Conservation (phyloP, 1,284 basidiomycete species). For the Farysia itapuensis region DNA sequence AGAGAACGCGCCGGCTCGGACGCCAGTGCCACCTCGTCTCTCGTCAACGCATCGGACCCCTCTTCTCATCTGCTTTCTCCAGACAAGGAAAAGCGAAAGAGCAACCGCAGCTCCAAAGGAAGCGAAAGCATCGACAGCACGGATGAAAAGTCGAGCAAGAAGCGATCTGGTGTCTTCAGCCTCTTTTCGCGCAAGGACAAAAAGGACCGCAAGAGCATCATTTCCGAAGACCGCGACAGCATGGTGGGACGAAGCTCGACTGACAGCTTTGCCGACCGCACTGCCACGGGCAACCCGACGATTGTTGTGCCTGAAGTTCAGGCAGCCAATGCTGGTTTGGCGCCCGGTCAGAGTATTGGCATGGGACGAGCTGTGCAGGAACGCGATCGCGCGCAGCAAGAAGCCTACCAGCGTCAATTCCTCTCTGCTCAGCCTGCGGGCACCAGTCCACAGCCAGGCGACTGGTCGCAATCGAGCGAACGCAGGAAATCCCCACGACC, state of each 20-base stretch:
- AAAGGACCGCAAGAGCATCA: constrained; percentile 51
- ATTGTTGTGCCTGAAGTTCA: constrained; percentile 15
- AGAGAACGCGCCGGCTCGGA: constrained; percentile 44
- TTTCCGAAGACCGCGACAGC: constrained; percentile 36
- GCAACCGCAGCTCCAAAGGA: constrained; percentile 36
- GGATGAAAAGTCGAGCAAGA: constrained; percentile 51
- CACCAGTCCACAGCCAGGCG: not conserved
- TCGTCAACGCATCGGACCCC: constrained; percentile 17
- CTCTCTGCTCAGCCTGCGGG: constrained; percentile 1
- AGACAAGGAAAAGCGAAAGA: constrained; percentile 37
- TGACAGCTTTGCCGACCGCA: constrained; percentile 16
- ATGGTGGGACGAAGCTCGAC: constrained; percentile 39
- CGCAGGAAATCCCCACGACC: constrained; percentile 25
- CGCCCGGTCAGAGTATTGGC: constrained; percentile 36
- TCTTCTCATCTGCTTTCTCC: constrained; percentile 6
- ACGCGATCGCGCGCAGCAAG: constrained; percentile 43
- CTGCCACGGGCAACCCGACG: constrained; percentile 5
- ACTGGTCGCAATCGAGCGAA: constrained; percentile 1
- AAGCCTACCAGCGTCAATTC: constrained; percentile 51
- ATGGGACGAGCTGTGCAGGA: constrained; percentile 49
- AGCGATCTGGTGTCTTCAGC: constrained; percentile 53
- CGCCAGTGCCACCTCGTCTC: constrained; percentile 28
- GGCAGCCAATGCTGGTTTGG: constrained; percentile 20
- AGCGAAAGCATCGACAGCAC: constrained; percentile 25
- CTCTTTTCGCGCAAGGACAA: constrained; percentile 55